Evolutionary conservation across 148 eudicot genomes (phyloP).

Genomic region (Fagopyrum homotropicum): DNA sequence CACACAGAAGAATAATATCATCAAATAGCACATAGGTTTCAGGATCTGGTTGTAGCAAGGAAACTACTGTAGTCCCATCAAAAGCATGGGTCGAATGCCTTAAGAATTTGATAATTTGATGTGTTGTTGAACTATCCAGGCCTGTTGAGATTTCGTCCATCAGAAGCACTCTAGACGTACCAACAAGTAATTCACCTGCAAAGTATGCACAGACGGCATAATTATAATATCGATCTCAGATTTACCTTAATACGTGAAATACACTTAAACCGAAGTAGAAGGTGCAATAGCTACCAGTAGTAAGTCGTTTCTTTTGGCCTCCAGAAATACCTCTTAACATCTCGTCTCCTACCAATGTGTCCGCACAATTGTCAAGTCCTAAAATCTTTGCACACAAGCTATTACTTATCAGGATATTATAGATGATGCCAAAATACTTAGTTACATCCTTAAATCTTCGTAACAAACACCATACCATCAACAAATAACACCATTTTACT

Average conservation of each 20-base stretch:
- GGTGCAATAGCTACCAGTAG: slow-evolving; percentile 49
- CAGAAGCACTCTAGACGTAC: slow-evolving; percentile 69
- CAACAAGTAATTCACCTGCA: slow-evolving; percentile 86
- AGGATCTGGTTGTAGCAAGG: slow-evolving; percentile 93
- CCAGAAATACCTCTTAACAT: slow-evolving; percentile 97
- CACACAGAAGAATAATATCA: slow-evolving; percentile 70
- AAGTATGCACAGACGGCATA: neutral
- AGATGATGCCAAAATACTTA: neutral
- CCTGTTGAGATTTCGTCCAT: slow-evolving; percentile 98
- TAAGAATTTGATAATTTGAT: slow-evolving; percentile 73
- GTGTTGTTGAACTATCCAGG: slow-evolving; percentile 90
- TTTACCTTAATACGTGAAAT: neutral
- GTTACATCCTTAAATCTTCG: neutral
- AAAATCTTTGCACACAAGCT: slow-evolving; percentile 54
- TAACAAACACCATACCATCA: neutral
- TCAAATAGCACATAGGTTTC: slow-evolving; percentile 85
- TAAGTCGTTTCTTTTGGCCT: slow-evolving; percentile 93
- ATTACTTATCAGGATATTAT: slow-evolving; percentile 23
- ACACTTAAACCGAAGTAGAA: neutral
- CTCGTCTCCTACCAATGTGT: slow-evolving; percentile 92
- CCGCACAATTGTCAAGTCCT: slow-evolving; percentile 83
- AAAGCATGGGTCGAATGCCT: slow-evolving; percentile 65
- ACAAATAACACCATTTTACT: neutral
- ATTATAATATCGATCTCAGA: neutral
- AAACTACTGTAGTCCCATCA: slow-evolving; percentile 66